Evolutionary conservation across 768 basidiomycete species (phyloP).

Genomic region (Rhizopogon sp.): DNA sequence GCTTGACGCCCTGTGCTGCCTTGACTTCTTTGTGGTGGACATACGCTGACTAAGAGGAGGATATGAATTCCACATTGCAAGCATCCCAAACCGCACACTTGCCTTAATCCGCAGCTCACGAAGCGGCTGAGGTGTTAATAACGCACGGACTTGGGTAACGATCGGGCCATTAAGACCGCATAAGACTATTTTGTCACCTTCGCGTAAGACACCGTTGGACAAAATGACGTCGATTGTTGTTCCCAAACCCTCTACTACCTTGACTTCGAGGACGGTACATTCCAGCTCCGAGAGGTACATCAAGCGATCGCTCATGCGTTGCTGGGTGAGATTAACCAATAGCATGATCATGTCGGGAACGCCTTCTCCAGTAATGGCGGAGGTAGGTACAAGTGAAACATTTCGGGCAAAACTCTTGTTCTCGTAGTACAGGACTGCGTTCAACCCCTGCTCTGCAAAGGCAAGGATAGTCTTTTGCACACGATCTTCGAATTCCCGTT

Average conservation of each 20-base stretch:
- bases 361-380: slow-evolving; percentile 97
- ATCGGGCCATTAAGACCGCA: slow-evolving; percentile 98
- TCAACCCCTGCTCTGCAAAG: slow-evolving; percentile 97
- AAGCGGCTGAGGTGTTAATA: slow-evolving; percentile 93
- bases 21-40: slow-evolving; percentile 98
- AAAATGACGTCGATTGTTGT: slow-evolving; percentile 97
- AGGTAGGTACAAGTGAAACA: slow-evolving; percentile 96
- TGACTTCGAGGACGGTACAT: slow-evolving; percentile 98
- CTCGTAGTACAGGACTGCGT: slow-evolving; percentile 93
- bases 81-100: slow-evolving; percentile 10
- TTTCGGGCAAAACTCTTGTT: slow-evolving; percentile 94
- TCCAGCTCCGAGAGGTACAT: slow-evolving; percentile 98
- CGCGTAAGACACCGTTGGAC: slow-evolving; percentile 87
- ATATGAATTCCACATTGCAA: slow-evolving; percentile 1
- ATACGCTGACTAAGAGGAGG: slow-evolving; percentile 68
- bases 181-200: slow-evolving; percentile 92
- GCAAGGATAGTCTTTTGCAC: slow-evolving; percentile 80
- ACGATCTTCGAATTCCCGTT: slow-evolving; percentile 91
- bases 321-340: slow-evolving; percentile 93
- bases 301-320: slow-evolving; percentile 93
- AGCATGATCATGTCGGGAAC: slow-evolving; percentile 99
- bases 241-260: slow-evolving; percentile 96
- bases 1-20: slow-evolving; percentile 94
- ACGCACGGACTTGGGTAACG: slow-evolving; percentile 88
- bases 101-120: slow-evolving; percentile 96